These are phyloP conservation scores for Fusarium austroafricanum DNA, from an alignment of 2,329 filamentous ascomycete species.

Conservation along the genomic window DNA sequence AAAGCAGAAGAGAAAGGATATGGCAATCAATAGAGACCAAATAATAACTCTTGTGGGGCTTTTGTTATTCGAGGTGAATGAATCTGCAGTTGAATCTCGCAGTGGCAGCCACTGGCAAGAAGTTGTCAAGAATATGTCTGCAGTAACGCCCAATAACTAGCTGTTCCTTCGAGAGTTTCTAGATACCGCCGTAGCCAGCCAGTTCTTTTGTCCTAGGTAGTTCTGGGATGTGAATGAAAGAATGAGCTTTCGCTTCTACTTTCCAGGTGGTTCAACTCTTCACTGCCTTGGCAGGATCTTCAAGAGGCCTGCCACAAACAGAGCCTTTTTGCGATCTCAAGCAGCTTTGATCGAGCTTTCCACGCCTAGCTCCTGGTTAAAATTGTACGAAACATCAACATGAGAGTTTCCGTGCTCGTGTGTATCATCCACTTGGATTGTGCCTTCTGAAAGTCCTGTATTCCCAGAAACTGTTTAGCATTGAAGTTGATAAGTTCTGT, in stretches of 20 bases:
- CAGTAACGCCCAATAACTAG: slow-evolving; percentile 5
- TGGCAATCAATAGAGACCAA: not conserved
- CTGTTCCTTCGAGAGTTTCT: not conserved
- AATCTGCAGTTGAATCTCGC: slow-evolving; percentile 14
- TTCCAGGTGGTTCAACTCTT: slow-evolving; percentile 22
- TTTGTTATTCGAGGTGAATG: slow-evolving; percentile 1
- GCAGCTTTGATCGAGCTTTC: slow-evolving; percentile 30
- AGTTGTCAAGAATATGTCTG: slow-evolving; percentile 15
- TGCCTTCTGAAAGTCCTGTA: slow-evolving; percentile 29
- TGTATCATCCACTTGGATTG: slow-evolving; percentile 26
- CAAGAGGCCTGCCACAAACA: slow-evolving; percentile 42
- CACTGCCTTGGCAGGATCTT: slow-evolving; percentile 39
- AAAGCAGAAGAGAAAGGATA: not conserved
- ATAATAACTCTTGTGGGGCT: slow-evolving; percentile 8
- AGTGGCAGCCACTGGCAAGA: slow-evolving; percentile 38
- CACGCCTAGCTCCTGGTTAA: slow-evolving; percentile 5
- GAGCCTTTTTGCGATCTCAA: slow-evolving; percentile 39
- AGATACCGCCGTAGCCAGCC: not conserved
- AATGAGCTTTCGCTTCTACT: slow-evolving; percentile 3
- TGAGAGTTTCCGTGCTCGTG: not conserved
- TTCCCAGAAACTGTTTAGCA: slow-evolving; percentile 18
- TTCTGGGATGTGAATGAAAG: slow-evolving; percentile 1
- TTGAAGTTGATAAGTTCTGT: slow-evolving; percentile 46
- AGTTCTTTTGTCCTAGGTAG: not conserved
- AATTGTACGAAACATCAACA: slow-evolving; percentile 9